Evolutionary conservation across 306 rosid species (phyloP).

Genomic region (Prinsepia uniflora): DNA sequence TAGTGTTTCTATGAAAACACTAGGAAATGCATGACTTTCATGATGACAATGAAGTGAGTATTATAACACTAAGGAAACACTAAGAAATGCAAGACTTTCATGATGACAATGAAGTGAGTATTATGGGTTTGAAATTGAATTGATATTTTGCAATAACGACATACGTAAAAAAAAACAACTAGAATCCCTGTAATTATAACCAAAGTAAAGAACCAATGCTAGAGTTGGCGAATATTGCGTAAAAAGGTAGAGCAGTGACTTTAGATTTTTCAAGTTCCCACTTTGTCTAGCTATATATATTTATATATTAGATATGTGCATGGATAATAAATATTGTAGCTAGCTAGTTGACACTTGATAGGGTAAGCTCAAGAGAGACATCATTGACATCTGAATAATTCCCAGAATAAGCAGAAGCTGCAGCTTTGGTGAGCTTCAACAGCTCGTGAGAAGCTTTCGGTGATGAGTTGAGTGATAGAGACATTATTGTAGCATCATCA

Average conservation of each 20-base stretch:
- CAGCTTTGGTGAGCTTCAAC: conserved; percentile 21
- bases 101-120: no score
- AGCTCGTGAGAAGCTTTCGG: conserved; percentile 3
- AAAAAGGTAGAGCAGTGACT: not conserved
- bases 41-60: no score
- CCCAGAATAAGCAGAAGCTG: not conserved
- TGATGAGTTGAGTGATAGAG: conserved; percentile 36
- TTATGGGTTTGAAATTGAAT: no score
- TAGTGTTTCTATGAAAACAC: no score
- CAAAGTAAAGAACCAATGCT: no score
- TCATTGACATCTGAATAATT: conserved; percentile 33
- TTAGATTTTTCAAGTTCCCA: not conserved
- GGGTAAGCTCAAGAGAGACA: conserved; percentile 65
- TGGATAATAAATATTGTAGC: conserved; percentile 12
- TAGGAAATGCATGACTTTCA: no score
- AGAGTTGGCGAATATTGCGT: not conserved
- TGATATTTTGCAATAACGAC: no score
- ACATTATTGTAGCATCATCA: conserved; percentile 26
- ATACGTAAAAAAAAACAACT: no score
- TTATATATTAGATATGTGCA: not conserved
- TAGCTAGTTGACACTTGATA: not conserved
- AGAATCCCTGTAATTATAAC: no score
- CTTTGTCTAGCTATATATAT: not conserved
- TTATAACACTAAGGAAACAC: no score
- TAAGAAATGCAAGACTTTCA: no score